These are phyloP conservation scores for Agaricus blazei DNA, from an alignment of 768 basidiomycete genomes.

Conservation along the genomic window DNA sequence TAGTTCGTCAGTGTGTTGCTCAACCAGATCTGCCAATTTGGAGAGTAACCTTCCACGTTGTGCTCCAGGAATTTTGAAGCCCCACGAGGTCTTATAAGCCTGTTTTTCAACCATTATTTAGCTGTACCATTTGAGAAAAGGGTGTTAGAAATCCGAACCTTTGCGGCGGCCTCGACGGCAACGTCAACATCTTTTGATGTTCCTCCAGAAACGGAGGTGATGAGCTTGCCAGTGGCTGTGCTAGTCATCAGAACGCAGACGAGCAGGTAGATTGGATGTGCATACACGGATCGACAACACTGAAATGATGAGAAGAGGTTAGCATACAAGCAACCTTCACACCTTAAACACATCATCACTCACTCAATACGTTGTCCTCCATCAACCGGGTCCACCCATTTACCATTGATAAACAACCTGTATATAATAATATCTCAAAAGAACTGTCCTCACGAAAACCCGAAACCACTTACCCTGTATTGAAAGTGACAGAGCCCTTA, in stretches of 20 bases:
- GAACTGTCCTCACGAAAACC: conserved; percentile 10
- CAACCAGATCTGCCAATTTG: conserved; percentile 63
- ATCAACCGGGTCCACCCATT: conserved; percentile 57
- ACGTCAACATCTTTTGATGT: conserved; percentile 67
- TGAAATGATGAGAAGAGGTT: conserved; percentile 14
- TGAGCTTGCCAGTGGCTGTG: conserved; percentile 57
- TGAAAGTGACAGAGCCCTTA: conserved; percentile 16
- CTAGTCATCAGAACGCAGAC: not conserved
- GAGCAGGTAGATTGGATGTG: not conserved
- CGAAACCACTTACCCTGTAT: conserved; percentile 15
- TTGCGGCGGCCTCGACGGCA: conserved; percentile 66
- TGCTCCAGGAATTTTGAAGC: conserved; percentile 49
- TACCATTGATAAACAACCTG: conserved; percentile 68
- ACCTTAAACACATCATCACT: conserved; percentile 17
- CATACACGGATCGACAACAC: conserved; percentile 54
- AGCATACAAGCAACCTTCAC: not conserved
- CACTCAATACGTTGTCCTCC: conserved; percentile 59
- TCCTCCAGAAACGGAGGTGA: conserved; percentile 54
- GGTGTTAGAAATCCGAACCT: conserved; percentile 24
- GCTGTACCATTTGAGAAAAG: too few relatives aligned
- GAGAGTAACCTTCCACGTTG: conserved; percentile 52
- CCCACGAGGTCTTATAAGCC: conserved; percentile 60
- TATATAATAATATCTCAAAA: not conserved
- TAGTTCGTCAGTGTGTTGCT: conserved; percentile 54
- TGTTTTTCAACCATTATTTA: not conserved